Conservation (phyloP, 805 yeast genomes). For the Teunomyces atbi region DNA sequence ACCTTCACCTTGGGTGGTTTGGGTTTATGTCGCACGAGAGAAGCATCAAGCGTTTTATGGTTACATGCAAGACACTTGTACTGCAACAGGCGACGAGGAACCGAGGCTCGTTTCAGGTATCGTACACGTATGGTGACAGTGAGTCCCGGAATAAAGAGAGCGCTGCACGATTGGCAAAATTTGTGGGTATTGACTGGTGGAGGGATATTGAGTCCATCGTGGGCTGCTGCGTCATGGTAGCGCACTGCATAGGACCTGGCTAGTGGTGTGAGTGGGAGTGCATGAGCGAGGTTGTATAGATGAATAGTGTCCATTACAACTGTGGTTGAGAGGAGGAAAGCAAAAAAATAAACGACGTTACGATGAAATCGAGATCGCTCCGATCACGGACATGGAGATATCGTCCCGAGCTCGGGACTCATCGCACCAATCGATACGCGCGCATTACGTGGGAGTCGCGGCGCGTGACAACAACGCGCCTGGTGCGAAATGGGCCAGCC, state of each 20-base stretch:
- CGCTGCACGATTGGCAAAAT: conserved; percentile 33
- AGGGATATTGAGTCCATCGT: conserved; percentile 29
- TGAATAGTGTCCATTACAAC: conserved; percentile 24
- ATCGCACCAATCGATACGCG: conserved; percentile 1
- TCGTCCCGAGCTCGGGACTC: conserved; percentile 1
- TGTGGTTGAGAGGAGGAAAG: not conserved
- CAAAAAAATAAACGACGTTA: not conserved
- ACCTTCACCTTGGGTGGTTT: conserved; percentile 8
- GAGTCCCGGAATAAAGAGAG: conserved; percentile 34
- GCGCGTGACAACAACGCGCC: not conserved
- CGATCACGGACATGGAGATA: conserved; percentile 1
- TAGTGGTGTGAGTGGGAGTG: conserved; percentile 23
- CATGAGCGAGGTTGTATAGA: conserved; percentile 30
- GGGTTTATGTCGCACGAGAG: conserved; percentile 5
- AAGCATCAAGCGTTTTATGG: conserved; percentile 9
- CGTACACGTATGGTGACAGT: conserved; percentile 22
- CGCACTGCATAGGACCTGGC: conserved; percentile 22
- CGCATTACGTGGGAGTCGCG: not conserved
- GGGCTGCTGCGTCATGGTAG: conserved; percentile 19
- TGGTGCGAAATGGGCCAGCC: not conserved
- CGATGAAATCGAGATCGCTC: not conserved
- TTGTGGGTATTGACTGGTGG: conserved; percentile 19
- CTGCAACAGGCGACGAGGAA: conserved; percentile 9
- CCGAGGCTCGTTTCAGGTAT: conserved; percentile 10
- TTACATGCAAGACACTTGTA: conserved; percentile 20